These are phyloP conservation scores for Urostyla sp. DNA, from an alignment of 73 alveolate genomes.

Conservation along the genomic window DNA sequence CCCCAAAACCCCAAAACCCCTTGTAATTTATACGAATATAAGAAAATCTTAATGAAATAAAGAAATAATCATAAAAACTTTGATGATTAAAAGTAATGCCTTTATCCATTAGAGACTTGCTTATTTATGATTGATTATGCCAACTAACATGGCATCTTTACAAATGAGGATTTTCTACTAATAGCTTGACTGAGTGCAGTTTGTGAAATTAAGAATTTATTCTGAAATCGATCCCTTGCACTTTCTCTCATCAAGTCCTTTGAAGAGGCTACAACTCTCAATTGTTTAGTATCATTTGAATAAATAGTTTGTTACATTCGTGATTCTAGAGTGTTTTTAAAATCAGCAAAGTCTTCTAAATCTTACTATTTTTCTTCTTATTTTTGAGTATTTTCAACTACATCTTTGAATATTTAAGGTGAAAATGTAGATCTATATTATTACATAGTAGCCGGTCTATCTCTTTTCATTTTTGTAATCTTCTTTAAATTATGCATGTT, in stretches of 20 bases:
- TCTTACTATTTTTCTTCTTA: background rate
- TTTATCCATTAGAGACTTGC: conserved; percentile 5
- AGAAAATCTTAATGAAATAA: no score
- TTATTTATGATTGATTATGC: background rate
- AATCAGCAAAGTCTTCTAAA: conserved; percentile 16
- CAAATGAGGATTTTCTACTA: no score
- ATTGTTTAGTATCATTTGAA: background rate
- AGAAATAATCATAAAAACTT: conserved; percentile 8
- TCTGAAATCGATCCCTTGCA: no score
- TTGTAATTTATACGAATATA: no score
- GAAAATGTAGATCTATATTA: background rate
- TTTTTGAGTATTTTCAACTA: background rate
- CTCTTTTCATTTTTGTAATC: conserved; percentile 33
- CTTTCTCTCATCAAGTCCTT: conserved; percentile 8
- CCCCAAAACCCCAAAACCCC: no score
- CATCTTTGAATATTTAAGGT: background rate
- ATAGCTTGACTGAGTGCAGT: no score
- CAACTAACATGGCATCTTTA: no score
- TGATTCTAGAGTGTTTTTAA: background rate
- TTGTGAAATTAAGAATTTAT: no score
- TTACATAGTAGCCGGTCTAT: conserved; percentile 36
- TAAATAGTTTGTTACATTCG: background rate
- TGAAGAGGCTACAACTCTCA: conserved; percentile 10
- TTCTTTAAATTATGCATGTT: conserved; percentile 1
- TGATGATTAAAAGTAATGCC: background rate